Evolutionary conservation across 2,329 filamentous ascomycete species (phyloP).

Genomic region (Claviceps spartinae): DNA sequence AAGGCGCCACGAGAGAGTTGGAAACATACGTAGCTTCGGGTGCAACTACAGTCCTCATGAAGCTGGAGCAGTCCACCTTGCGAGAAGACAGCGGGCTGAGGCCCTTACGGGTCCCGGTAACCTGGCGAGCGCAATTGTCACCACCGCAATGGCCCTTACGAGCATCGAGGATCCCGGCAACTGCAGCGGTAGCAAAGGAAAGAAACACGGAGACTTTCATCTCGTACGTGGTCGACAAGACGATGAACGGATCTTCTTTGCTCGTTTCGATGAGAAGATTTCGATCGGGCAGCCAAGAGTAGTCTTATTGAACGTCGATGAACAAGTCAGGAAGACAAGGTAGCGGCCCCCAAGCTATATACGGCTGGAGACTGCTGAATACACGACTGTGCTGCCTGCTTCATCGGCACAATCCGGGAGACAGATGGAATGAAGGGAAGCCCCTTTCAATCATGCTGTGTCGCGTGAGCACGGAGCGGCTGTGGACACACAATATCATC

Average conservation of each 20-base stretch:
- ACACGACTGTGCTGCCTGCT: background rate
- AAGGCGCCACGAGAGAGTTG: background rate
- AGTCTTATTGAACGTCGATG: background rate
- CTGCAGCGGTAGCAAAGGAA: conserved; percentile 22
- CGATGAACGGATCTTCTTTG: background rate
- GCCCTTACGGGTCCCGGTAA: conserved; percentile 28
- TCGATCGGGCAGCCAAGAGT: background rate
- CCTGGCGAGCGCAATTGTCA: conserved; percentile 34
- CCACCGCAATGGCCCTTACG: conserved; percentile 21
- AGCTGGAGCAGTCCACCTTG: conserved; percentile 27
- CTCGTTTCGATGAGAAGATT: background rate
- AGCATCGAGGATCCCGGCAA: conserved; percentile 21
- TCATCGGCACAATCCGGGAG: background rate
- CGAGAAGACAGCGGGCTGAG: conserved; percentile 21
- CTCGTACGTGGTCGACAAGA: background rate
- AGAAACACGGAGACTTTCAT: conserved; percentile 29
- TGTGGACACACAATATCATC: background rate
- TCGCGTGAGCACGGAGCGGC: background rate
- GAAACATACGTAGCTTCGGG: conserved; percentile 26
- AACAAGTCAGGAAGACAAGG: background rate
- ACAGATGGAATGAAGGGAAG: background rate
- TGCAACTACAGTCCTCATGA: conserved; percentile 25
- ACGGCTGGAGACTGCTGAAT: background rate
- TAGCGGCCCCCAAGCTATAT: background rate
- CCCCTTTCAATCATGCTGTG: background rate